Conservation (phyloP, 345 rosid species). For the Populus ilicifolia region DNA sequence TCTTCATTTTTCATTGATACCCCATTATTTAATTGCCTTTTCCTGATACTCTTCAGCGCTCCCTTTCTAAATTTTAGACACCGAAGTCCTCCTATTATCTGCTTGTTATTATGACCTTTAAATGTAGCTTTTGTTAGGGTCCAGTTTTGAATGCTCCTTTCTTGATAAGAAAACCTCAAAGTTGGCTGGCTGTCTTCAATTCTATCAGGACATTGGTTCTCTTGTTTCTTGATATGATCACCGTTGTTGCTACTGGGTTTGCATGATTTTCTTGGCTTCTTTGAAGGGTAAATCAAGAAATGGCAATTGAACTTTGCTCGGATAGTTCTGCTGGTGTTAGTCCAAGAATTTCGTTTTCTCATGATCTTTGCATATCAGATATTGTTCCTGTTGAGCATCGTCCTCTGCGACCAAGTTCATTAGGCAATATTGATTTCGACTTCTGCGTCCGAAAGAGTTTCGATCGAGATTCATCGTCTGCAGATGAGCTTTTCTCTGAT, state of each 20-base stretch:
- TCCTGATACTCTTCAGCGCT: not conserved
- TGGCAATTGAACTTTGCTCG: conserved; percentile 64
- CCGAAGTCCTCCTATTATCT: not conserved
- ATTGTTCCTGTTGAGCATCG: conserved; percentile 50
- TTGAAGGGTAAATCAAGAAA: conserved; percentile 15
- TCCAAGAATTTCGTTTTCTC: conserved; percentile 81
- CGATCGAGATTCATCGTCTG: conserved; percentile 24
- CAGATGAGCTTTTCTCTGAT: conserved; percentile 32
- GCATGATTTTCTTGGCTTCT: conserved; percentile 2
- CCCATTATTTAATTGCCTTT: not conserved
- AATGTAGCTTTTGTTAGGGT: not conserved
- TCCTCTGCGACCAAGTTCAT: conserved; percentile 38
- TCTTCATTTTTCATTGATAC: not conserved
- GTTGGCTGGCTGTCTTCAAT: not conserved
- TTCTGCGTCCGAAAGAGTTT: conserved; percentile 23
- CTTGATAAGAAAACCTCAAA: not conserved
- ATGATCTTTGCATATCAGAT: conserved; percentile 54
- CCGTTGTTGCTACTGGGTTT: not conserved
- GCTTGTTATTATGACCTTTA: no score
- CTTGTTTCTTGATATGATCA: not conserved
- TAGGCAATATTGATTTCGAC: conserved; percentile 49
- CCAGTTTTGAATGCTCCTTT: not conserved
- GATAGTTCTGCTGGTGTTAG: conserved; percentile 48
- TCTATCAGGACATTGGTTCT: not conserved
- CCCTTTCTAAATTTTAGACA: not conserved